Evolutionary conservation across 257 asterid species (phyloP).

Genomic region (Mentha longifolia): DNA sequence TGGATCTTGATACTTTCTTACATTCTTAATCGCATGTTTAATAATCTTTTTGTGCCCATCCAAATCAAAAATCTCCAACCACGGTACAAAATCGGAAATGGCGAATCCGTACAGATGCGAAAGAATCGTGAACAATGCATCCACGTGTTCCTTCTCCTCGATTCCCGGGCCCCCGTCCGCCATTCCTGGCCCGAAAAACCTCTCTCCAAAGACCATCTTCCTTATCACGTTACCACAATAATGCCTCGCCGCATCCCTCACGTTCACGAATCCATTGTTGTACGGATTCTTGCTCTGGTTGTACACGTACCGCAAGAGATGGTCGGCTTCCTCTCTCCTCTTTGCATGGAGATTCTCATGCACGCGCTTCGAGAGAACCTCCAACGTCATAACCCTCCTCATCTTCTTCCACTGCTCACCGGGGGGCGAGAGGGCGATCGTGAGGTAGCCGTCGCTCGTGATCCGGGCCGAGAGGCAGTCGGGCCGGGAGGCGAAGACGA

Average conservation of each 20-base stretch:
- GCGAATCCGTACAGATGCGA: background rate
- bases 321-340: conserved; percentile 37
- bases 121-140: conserved; percentile 27
- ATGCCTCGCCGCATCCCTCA: conserved; percentile 25
- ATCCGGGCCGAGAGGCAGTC: conserved; percentile 10
- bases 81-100: conserved; percentile 37
- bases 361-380: conserved; percentile 31
- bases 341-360: conserved; percentile 17
- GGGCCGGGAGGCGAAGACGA: conserved; percentile 34
- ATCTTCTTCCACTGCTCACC: conserved; percentile 41
- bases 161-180: conserved; percentile 46
- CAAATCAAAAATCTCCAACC: conserved; percentile 37
- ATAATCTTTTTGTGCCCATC: conserved; percentile 36
- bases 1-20: conserved; percentile 37
- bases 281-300: background rate
- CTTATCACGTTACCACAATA: conserved; percentile 34
- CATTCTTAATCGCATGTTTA: background rate
- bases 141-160: conserved; percentile 37
- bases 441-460: conserved; percentile 23
- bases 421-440: background rate
- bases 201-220: conserved; percentile 28
- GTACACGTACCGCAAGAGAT: conserved; percentile 23
- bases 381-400: conserved; percentile 30
- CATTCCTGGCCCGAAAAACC: conserved; percentile 33
- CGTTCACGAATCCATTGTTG: background rate